Percentiles rank a stretch among this genome's conserved stretches.
Evolutionary conservation across 1,284 basidiomycete species (phyloP).

Genomic region (Pyrrhoderma noxium): DNA sequence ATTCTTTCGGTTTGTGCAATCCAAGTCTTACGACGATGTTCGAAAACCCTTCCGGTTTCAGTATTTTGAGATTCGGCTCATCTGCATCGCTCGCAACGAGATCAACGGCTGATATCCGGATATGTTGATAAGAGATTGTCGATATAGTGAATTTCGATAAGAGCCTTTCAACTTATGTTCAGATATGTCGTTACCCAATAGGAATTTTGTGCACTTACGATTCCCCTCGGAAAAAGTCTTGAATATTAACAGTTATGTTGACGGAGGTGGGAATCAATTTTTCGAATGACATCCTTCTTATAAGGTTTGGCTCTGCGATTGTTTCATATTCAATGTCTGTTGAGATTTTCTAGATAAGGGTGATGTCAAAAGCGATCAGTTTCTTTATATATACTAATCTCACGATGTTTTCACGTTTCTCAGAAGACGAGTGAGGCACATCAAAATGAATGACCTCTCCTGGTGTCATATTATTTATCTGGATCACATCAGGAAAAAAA

Average conservation of each 20-base stretch:
- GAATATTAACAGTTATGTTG: constrained; percentile 78
- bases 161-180: constrained; percentile 37
- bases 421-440: constrained; percentile 2
- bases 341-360: constrained; percentile 46
- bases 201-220: constrained; percentile 32
- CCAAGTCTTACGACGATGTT: not conserved
- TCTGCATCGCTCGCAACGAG: constrained; percentile 39
- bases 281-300: constrained; percentile 45
- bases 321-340: constrained; percentile 59
- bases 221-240: constrained; percentile 77
- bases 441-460: constrained; percentile 9
- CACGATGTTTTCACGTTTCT: not conserved
- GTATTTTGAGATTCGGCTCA: constrained; percentile 43
- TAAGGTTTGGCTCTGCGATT: constrained; percentile 40
- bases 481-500: not conserved
- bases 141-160: constrained; percentile 78
- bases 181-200: constrained; percentile 18
- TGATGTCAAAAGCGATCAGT: too few species aligned
- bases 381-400: too few species aligned
- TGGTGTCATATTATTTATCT: not conserved
- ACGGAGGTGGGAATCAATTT: constrained; percentile 53
- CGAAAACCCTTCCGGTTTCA: constrained; percentile 9
- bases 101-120: constrained; percentile 55
- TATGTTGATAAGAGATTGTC: constrained; percentile 60
- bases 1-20: not conserved